Evolutionary conservation across 164 flowering plant genomes (phyloP).

Genomic region (Magnolia kwangsiensis): DNA sequence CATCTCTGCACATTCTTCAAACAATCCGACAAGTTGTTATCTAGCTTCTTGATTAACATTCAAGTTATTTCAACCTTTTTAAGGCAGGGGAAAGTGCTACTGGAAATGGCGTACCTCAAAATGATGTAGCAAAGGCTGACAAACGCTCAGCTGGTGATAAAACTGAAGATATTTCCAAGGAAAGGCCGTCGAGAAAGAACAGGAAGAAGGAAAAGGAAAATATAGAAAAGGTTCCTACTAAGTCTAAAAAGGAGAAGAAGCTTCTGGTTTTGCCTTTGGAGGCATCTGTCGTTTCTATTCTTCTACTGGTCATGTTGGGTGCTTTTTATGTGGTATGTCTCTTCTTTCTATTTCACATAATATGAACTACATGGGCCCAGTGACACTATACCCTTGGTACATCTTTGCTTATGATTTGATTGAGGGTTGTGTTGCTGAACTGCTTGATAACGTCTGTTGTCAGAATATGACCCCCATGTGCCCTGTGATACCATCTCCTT

Average conservation of each 20-base stretch:
- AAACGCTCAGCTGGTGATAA: constrained; percentile 30
- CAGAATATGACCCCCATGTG: too few species aligned
- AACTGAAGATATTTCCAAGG: constrained; percentile 59
- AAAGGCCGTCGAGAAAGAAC: constrained; percentile 60
- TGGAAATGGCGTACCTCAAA: constrained; percentile 28
- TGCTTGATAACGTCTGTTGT: too few species aligned
- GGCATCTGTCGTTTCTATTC: constrained; percentile 62
- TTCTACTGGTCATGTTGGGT: constrained; percentile 78
- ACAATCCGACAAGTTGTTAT: background rate
- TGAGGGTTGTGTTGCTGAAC: too few species aligned
- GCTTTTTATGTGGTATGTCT: constrained; percentile 90
- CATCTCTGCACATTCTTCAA: constrained; percentile 4
- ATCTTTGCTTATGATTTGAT: too few species aligned
- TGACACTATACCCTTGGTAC: too few species aligned
- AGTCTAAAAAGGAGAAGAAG: constrained; percentile 51
- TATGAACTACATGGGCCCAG: background rate
- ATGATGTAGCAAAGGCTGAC: constrained; percentile 42
- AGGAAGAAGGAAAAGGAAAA: constrained; percentile 82
- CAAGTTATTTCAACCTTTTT: constrained; percentile 21
- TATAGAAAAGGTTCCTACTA: constrained; percentile 48
- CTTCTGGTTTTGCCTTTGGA: constrained; percentile 82
- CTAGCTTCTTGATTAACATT: constrained; percentile 17
- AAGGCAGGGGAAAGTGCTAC: constrained; percentile 69
- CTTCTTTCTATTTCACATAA: constrained; percentile 6
- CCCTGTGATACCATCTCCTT: too few species aligned